A percentile compares a stretch with the other conserved stretches of the same genome.
These are phyloP conservation scores for Mrakiaceae sp. DNA, from an alignment of 1,284 basidiomycete genomes.

Conservation along the genomic window DNA sequence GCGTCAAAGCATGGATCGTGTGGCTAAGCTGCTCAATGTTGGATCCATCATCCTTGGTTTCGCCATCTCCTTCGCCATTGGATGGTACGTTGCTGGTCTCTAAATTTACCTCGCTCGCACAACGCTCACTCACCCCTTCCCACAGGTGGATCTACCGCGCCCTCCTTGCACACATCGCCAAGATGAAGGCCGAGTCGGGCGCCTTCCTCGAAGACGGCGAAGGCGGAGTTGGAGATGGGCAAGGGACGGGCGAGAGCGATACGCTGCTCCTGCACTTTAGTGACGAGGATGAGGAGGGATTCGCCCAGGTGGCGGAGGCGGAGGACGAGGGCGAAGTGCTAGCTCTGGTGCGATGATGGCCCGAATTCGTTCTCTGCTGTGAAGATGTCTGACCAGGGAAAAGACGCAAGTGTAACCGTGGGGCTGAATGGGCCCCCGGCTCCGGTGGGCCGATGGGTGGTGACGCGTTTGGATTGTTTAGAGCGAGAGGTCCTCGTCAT, in stretches of 20 bases:
- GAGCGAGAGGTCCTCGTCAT: no score
- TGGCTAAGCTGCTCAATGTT: neutral
- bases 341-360: no score
- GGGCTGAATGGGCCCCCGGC: no score
- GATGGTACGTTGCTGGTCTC: constrained; percentile 1
- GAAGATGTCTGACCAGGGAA: no score
- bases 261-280: constrained; percentile 1
- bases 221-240: neutral
- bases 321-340: constrained; percentile 7
- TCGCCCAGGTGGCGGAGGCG: neutral
- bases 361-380: no score
- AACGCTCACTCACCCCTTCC: neutral
- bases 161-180: constrained; percentile 6
- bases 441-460: no score
- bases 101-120: neutral
- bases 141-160: constrained; percentile 9
- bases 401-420: no score
- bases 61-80: constrained; percentile 4
- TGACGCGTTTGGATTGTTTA: no score
- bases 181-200: neutral
- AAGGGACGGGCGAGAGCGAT: constrained; percentile 1
- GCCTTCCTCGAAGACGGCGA: constrained; percentile 3
- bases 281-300: neutral
- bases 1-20: neutral
- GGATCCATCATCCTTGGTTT: constrained; percentile 9